These are phyloP conservation scores for Pseudoperonospora humuli DNA, from an alignment of 352 stramenopile genomes.

Conservation along the genomic window DNA sequence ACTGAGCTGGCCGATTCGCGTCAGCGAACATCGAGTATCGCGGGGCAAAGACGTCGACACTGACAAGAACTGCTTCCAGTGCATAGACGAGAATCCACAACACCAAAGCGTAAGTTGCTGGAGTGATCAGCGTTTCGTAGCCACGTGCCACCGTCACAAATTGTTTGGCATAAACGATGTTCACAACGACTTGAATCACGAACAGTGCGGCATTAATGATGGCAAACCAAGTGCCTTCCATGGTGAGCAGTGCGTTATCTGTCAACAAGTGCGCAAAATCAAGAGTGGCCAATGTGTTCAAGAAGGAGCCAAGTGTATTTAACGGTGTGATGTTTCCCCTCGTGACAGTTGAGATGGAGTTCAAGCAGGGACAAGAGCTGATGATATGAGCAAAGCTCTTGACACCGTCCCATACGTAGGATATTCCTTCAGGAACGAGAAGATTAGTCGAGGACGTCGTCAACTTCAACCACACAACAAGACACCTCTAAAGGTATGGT, in stretches of 20 bases:
- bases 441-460: not conserved
- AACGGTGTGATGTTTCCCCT: constrained; percentile 5
- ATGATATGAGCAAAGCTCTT: not conserved
- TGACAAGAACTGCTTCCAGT: constrained; percentile 51
- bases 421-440: not conserved
- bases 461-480: constrained; percentile 23
- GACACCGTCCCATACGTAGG: constrained; percentile 19
- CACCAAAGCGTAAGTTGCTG: constrained; percentile 45
- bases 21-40: constrained; percentile 65
- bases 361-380: constrained; percentile 17
- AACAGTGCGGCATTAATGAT: constrained; percentile 56
- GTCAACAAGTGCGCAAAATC: constrained; percentile 4
- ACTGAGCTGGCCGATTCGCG: constrained; percentile 49
- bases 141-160: constrained; percentile 41
- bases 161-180: constrained; percentile 53
- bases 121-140: constrained; percentile 69
- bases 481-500: too few species aligned
- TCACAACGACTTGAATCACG: constrained; percentile 49
- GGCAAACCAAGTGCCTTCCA: constrained; percentile 46
- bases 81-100: constrained; percentile 71
- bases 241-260: constrained; percentile 13
- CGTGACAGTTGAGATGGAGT: constrained; percentile 16
- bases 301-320: not conserved
- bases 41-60: constrained; percentile 56
- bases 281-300: too few species aligned